phyloP scores from a whole-genome alignment of 441 rosid species.

The Bruguiera hainesii region DNA sequence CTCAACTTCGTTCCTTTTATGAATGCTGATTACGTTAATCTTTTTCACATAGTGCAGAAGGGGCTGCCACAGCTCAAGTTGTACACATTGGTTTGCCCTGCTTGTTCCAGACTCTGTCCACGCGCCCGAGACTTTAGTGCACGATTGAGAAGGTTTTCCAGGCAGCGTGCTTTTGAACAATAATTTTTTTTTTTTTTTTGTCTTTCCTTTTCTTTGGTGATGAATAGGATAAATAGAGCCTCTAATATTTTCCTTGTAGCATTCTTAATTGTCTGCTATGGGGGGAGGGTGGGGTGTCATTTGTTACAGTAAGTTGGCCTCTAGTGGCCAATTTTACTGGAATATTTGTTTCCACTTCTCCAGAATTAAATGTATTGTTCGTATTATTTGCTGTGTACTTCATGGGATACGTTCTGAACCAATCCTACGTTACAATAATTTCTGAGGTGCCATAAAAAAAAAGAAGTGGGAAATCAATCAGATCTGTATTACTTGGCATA shows the following conservation, averaged over 20 bases:
- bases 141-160: slow-evolving; percentile 8
- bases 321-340: slow-evolving; percentile 19
- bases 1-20: background rate
- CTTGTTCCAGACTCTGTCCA: background rate
- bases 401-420: no score
- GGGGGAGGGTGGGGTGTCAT: slow-evolving; percentile 6
- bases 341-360: slow-evolving; percentile 24
- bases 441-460: no score
- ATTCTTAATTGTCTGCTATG: slow-evolving; percentile 10
- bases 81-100: background rate
- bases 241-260: slow-evolving; percentile 14
- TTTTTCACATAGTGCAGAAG: slow-evolving; percentile 20
- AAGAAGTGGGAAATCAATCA: no score
- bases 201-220: no score
- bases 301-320: slow-evolving; percentile 4
- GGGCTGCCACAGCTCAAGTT: slow-evolving; percentile 7
- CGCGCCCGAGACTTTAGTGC: slow-evolving; percentile 1
- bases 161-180: background rate
- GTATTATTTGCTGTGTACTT: no score
- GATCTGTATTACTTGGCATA: no score
- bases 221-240: slow-evolving; percentile 17
- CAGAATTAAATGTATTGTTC: slow-evolving; percentile 17
- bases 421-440: no score
- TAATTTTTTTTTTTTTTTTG: background rate
- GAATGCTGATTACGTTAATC: background rate